These are phyloP conservation scores for Dioszegia hungarica DNA, from an alignment of 768 basidiomycete species.

Conservation along the genomic window DNA sequence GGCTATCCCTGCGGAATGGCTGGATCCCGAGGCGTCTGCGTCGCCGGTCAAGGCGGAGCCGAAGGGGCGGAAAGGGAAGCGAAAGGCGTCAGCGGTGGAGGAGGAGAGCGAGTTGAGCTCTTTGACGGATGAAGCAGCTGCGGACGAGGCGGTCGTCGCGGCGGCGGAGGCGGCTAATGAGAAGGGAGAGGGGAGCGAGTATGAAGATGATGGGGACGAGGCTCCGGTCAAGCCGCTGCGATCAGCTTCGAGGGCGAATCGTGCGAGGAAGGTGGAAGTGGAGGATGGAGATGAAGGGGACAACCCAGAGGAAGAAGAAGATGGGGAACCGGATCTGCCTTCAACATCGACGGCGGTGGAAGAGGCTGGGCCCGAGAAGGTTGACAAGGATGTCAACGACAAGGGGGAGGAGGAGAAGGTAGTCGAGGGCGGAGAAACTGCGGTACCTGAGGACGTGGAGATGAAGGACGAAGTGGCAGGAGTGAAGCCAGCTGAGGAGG, in stretches of 20 bases:
- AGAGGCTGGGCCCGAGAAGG: not conserved
- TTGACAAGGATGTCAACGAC: not conserved
- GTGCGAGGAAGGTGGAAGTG: slow-evolving; percentile 8
- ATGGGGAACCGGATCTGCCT: no score
- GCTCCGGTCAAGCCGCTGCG: no score
- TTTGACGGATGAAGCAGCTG: slow-evolving; percentile 46
- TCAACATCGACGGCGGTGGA: no score
- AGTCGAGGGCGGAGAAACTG: not conserved
- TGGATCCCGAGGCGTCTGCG: slow-evolving; percentile 7
- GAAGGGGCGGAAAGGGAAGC: slow-evolving; percentile 13
- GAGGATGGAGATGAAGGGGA: not conserved
- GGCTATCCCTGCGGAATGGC: slow-evolving; percentile 41
- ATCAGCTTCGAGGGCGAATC: no score
- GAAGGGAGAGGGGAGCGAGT: not conserved
- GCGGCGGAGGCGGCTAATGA: not conserved
- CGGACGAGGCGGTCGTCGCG: slow-evolving; percentile 27
- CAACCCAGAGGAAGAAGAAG: slow-evolving; percentile 1
- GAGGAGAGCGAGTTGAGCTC: slow-evolving; percentile 46
- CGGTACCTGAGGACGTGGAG: not conserved
- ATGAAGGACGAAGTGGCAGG: not conserved
- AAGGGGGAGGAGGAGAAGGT: not conserved
- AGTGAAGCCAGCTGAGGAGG: not conserved
- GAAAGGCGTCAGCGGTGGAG: slow-evolving; percentile 14
- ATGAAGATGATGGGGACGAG: not conserved
- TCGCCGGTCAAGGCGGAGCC: not conserved